These are phyloP conservation scores for Auriculariales sp. DNA, from an alignment of 768 basidiomycete genomes.

Conservation along the genomic window DNA sequence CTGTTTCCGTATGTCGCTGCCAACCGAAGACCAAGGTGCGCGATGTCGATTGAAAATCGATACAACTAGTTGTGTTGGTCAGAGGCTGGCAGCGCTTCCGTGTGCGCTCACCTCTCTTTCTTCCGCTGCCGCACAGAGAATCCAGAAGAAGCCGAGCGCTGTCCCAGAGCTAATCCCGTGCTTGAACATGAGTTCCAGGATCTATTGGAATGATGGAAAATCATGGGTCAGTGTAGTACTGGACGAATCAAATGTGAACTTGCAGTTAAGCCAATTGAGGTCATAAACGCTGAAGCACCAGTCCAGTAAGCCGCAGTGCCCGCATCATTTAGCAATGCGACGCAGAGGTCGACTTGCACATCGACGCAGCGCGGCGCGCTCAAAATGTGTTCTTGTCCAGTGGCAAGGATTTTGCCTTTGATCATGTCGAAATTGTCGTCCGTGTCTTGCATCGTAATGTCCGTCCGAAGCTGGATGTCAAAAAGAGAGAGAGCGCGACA, in stretches of 20 bases:
- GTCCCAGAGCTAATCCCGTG: constrained; percentile 57
- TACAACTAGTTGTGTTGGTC: constrained; percentile 50
- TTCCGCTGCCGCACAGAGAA: constrained; percentile 19
- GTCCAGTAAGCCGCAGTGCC: constrained; percentile 65
- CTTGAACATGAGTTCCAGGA: constrained; percentile 38
- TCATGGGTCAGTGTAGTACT: background rate
- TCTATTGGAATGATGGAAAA: constrained; percentile 29
- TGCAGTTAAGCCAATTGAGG: constrained; percentile 54
- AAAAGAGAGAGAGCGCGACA: constrained; percentile 43
- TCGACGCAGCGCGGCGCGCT: constrained; percentile 48
- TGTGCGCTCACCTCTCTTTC: no score
- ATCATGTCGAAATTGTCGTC: constrained; percentile 56
- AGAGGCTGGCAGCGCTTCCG: constrained; percentile 33
- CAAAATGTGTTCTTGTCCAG: constrained; percentile 56
- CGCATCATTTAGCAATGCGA: constrained; percentile 53
- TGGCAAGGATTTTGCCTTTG: constrained; percentile 53
- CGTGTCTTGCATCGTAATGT: constrained; percentile 38
- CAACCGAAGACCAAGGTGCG: constrained; percentile 50
- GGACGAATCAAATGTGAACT: constrained; percentile 10
- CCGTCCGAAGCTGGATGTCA: constrained; percentile 33
- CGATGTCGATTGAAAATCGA: constrained; percentile 53
- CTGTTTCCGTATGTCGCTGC: constrained; percentile 40
- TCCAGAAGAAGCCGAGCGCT: constrained; percentile 61
- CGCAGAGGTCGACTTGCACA: constrained; percentile 42
- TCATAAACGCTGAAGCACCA: constrained; percentile 36